Evolutionary conservation across 371 early-diverging fungal species (phyloP).

Genomic region (Actinomortierella wolfii): DNA sequence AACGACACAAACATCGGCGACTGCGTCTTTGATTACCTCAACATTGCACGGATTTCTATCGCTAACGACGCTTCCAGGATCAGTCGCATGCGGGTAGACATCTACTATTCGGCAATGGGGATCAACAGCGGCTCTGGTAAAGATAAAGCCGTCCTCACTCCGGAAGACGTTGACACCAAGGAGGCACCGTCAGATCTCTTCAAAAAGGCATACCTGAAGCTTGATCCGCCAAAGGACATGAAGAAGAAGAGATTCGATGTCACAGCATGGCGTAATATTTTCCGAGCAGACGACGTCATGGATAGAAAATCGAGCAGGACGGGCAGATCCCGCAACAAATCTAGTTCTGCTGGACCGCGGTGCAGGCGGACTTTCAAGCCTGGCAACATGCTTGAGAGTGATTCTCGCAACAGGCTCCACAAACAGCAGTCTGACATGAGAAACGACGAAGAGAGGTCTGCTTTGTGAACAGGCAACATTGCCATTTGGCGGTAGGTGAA

Average conservation of each 20-base stretch:
- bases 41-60: neutral
- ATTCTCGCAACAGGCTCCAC: neutral
- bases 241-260: too few species aligned
- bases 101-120: neutral
- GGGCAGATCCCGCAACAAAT: too few species aligned
- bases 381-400: too few species aligned
- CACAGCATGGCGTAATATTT: too few species aligned
- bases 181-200: neutral
- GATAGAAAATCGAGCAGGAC: too few species aligned
- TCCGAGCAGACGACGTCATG: too few species aligned
- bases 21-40: conserved; percentile 1
- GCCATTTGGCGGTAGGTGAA: conserved; percentile 8
- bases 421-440: conserved; percentile 4
- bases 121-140: conserved; percentile 2
- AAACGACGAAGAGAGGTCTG: conserved; percentile 10
- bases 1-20: neutral
- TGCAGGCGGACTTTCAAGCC: too few species aligned
- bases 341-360: too few species aligned
- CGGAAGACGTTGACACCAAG: neutral
- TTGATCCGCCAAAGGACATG: neutral
- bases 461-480: conserved; percentile 13
- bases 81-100: conserved; percentile 1
- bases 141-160: neutral
- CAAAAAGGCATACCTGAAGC: too few species aligned
- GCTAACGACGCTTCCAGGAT: conserved; percentile 5